A percentile compares a stretch with the other conserved stretches of the same genome.
phyloP scores from a whole-genome alignment of 1,284 basidiomycete genomes.

The Tilletia indica region DNA sequence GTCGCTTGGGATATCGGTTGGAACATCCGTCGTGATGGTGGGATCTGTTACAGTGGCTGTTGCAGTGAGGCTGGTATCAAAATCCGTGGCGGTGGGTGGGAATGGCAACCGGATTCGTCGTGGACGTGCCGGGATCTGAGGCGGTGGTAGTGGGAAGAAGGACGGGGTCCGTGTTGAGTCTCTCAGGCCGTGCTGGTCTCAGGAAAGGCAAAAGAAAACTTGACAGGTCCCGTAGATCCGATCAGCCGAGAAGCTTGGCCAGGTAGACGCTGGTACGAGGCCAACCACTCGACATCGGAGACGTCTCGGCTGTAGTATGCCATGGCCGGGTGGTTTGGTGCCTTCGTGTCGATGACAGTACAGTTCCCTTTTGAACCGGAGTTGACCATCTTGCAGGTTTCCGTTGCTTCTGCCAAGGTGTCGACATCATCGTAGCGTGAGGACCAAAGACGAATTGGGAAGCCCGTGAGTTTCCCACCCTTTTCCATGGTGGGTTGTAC shows the following conservation, averaged over 20 bases:
- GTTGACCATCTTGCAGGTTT: conserved; percentile 11
- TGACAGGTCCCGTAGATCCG: background rate
- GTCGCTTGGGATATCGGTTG: too few relatives aligned
- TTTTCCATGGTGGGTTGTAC: conserved; percentile 17
- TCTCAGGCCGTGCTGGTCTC: background rate
- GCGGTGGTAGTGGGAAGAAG: too few relatives aligned
- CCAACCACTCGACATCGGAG: conserved; percentile 6
- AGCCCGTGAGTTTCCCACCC: conserved; percentile 7
- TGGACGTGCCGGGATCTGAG: too few relatives aligned
- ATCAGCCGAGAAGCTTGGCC: background rate
- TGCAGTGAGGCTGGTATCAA: background rate
- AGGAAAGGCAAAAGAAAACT: background rate
- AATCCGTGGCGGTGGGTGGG: background rate
- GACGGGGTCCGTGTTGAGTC: background rate
- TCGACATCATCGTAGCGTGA: conserved; percentile 6
- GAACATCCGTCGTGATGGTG: background rate
- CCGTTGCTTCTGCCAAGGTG: conserved; percentile 14
- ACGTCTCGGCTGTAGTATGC: conserved; percentile 11
- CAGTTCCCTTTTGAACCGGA: background rate
- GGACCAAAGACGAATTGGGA: conserved; percentile 18
- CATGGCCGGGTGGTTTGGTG: background rate
- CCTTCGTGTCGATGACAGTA: conserved; percentile 14
- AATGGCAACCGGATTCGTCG: background rate
- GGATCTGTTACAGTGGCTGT: background rate
- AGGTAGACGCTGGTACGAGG: background rate